Evolutionary conservation across 441 rosid genomes (phyloP), one percentile per base, ranked within the genome.

Genomic region (Erodium chrysanthum): DNA sequence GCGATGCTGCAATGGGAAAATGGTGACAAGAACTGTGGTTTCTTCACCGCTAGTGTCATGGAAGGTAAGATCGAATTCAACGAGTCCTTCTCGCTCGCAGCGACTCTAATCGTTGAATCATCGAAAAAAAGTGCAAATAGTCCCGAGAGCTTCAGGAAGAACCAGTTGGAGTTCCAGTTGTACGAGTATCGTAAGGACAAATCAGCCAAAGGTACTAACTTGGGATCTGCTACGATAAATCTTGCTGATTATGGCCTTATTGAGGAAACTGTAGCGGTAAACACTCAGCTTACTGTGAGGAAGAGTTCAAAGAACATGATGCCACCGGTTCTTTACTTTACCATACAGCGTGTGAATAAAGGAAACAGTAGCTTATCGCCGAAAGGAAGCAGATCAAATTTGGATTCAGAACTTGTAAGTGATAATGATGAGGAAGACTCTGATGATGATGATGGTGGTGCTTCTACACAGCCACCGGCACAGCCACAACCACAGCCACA

Each of bases 141-240:
- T 33, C 68, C 37, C 42, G 86, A 82, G 67, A 66, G 73, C 0
- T 91, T 89, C 82, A 81, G 75, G 69, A 91, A 85, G 82, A 93
- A 85, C 73, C 61, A 64, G 68, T 65, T 91, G 61, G 96, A 88
- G 79, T 85, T 93, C 75, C 85, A 85, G 77, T 84, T 91, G 79
- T 89, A 84, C 66, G 97, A 93, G 81, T 88, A 85, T 73, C 83
- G 97, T 56, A 84, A 97, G 79, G 98, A 93, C 74, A 93, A 87
- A 79, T 71, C 84, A 61, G 6, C 20, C 7, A 48, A 48, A 48
- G 68, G 73, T 11, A 93, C 84, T 74, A 79, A 88, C 78, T 78
- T 91, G 75, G 96, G 91, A 0, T 86, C 89, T 35, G 92, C 89
- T 5, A 75, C 80, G 0, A 31, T 93, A 9, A 95, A 93, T 79